Percentiles rank a stretch among this genome's conserved stretches.
phyloP scores from a whole-genome alignment of 73 alveolate genomes.

The Paramecium biaurelia region DNA sequence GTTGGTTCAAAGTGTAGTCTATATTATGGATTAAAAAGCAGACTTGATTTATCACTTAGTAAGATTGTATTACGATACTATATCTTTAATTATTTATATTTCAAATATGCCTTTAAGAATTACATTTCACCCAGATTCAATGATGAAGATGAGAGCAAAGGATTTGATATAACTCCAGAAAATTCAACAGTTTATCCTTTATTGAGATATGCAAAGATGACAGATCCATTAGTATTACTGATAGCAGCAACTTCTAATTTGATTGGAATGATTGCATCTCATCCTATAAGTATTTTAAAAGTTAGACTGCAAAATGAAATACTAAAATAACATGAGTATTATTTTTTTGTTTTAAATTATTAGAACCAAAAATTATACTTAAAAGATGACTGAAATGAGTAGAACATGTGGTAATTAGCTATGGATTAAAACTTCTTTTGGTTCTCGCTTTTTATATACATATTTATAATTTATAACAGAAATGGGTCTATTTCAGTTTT shows the following conservation, averaged over 20 bases:
- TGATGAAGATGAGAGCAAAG: background rate
- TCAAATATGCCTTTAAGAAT: conserved; percentile 10
- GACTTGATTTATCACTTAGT: conserved; percentile 17
- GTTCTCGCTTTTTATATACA: background rate
- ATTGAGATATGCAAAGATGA: conserved; percentile 12
- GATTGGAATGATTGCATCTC: background rate
- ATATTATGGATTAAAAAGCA: conserved; percentile 19
- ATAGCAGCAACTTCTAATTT: background rate
- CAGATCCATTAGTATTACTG: background rate
- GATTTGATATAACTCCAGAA: conserved; percentile 10
- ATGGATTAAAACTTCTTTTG: background rate
- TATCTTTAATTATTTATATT: background rate
- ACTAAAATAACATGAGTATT: background rate
- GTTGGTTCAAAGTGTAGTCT: background rate
- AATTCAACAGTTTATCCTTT: background rate
- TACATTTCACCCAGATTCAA: background rate
- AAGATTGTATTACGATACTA: conserved; percentile 10
- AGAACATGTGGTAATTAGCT: background rate
- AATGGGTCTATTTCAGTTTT: background rate
- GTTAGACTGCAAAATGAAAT: conserved; percentile 13
- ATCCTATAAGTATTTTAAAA: background rate
- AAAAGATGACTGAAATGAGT: background rate
- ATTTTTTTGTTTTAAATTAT: background rate
- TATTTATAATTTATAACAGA: background rate
- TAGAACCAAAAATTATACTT: background rate